Percentiles rank a stretch among this genome's conserved stretches.
Evolutionary conservation across 176 grass and related monocot species (phyloP).

Genomic region (Carex myosuroides): DNA sequence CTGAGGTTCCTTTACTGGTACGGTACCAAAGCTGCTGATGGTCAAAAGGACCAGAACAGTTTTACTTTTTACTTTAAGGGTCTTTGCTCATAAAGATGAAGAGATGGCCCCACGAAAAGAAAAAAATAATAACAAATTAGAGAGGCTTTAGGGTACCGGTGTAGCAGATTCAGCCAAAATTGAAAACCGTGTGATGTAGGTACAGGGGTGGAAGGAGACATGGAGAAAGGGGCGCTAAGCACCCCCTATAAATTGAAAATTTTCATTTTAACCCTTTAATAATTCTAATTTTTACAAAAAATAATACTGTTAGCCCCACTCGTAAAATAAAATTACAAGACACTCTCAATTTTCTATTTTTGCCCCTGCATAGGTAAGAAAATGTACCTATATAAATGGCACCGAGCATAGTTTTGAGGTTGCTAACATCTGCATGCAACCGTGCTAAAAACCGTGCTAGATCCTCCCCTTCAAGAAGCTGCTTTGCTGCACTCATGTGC

Average conservation of each 20-base stretch:
- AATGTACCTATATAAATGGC: constrained; percentile 86
- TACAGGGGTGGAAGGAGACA: too few species aligned
- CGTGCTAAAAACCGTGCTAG: constrained; percentile 79
- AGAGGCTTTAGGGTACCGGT: neutral
- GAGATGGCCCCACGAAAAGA: neutral
- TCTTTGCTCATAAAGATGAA: neutral
- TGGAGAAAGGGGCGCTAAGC: too few species aligned
- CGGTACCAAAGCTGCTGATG: too few species aligned
- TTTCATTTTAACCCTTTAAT: too few species aligned
- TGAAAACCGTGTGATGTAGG: neutral
- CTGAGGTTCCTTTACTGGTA: neutral
- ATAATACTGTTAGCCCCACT: too few species aligned
- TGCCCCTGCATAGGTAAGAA: neutral
- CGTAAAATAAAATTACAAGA: too few species aligned
- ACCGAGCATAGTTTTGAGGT: constrained; percentile 87
- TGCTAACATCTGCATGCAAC: constrained; percentile 66
- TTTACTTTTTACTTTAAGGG: neutral
- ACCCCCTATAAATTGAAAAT: too few species aligned
- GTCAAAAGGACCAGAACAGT: neutral
- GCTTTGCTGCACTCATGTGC: constrained; percentile 74
- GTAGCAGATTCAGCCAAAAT: neutral
- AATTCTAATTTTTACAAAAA: too few species aligned
- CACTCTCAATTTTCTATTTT: too few species aligned
- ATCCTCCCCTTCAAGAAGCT: constrained; percentile 88
- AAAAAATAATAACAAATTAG: neutral